phyloP scores from a whole-genome alignment of 2,329 filamentous ascomycete species.

The Venturia nashicola region DNA sequence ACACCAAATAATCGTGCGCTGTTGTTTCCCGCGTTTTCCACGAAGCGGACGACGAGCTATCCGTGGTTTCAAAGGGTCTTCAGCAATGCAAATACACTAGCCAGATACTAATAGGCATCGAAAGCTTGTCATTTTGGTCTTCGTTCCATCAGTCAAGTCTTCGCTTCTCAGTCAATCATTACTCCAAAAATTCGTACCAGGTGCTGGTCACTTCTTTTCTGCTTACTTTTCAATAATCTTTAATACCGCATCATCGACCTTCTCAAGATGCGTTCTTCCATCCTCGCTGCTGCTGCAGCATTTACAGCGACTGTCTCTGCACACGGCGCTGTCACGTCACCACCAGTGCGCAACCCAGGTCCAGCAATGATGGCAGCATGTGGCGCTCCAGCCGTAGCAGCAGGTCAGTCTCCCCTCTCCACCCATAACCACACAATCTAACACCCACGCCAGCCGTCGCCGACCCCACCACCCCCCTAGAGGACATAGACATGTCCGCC shows the following conservation, averaged over 20 bases:
- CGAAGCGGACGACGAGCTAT: background rate
- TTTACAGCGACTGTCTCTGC: slow-evolving; percentile 16
- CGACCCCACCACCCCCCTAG: slow-evolving; percentile 8
- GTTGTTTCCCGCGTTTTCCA: background rate
- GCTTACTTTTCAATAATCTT: background rate
- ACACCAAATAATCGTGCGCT: background rate
- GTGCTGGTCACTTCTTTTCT: background rate
- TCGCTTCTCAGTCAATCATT: background rate
- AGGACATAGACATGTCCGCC: slow-evolving; percentile 8
- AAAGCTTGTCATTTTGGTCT: background rate
- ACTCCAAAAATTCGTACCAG: background rate
- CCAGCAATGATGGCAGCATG: slow-evolving; percentile 40
- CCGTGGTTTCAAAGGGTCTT: background rate
- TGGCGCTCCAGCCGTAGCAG: slow-evolving; percentile 30
- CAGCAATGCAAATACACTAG: background rate
- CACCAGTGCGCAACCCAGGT: slow-evolving; percentile 38
- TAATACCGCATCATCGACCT: background rate
- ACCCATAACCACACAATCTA: background rate
- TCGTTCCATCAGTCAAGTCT: background rate
- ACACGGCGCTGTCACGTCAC: slow-evolving; percentile 41
- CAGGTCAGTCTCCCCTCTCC: background rate
- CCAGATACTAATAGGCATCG: background rate
- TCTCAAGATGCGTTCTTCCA: background rate
- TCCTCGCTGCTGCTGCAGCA: background rate
- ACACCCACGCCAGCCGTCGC: background rate